Evolutionary conservation across 169 alveolate genomes (phyloP).

Genomic region (Plasmodium falciparum): DNA sequence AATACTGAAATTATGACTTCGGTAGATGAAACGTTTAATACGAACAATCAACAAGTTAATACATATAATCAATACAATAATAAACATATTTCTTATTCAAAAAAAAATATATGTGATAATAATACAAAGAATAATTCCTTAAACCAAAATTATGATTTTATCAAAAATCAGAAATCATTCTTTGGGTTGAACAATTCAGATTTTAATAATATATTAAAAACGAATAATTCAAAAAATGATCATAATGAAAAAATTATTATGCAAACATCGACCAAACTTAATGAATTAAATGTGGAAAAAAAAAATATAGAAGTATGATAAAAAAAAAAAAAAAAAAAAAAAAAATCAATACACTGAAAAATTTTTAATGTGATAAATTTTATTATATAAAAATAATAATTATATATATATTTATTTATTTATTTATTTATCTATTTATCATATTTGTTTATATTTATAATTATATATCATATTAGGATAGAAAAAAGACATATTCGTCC

Average conservation of each 20-base stretch:
- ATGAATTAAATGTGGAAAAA: conserved; percentile 13
- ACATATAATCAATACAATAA: conserved; percentile 8
- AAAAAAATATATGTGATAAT: conserved; percentile 4
- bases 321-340: conserved; percentile 24
- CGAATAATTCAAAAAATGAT: conserved; percentile 26
- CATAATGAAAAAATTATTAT: conserved; percentile 23
- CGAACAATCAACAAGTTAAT: background rate
- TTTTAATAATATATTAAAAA: conserved; percentile 16
- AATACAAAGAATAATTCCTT: background rate
- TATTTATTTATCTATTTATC: background rate
- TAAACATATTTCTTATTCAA: background rate
- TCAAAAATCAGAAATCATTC: background rate
- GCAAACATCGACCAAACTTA: conserved; percentile 36
- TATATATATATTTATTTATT: background rate
- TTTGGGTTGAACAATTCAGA: conserved; percentile 13
- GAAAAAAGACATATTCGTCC: too few relatives aligned
- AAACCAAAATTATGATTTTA: too few relatives aligned
- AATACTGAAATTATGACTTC: conserved; percentile 6
- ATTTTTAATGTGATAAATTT: too few relatives aligned
- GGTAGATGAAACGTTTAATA: too few relatives aligned
- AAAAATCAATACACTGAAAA: background rate
- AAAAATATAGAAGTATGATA: conserved; percentile 34
- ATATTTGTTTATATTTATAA: background rate
- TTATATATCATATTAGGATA: too few relatives aligned
- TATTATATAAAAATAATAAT: conserved; percentile 1